Evolutionary conservation across 2,329 filamentous ascomycete genomes (phyloP), one percentile per base, ranked within the genome.

Genomic region (Apiospora hydei): DNA sequence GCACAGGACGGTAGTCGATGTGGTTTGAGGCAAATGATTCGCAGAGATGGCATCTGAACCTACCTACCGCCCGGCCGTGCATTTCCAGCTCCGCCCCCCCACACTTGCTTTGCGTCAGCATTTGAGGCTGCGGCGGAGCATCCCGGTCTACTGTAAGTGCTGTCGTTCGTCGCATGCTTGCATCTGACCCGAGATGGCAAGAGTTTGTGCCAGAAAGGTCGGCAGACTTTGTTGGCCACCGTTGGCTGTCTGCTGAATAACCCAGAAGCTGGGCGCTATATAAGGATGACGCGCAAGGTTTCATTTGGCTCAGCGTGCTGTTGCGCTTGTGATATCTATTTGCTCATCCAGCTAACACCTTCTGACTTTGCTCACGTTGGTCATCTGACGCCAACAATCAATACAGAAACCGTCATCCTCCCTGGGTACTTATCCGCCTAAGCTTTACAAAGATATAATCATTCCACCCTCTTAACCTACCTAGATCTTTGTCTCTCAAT

Each of bases 181-280:
- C 53, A 34, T 38, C 30, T 61, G 30, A n/a, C 30, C 16, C 30
- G 30, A 16, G 53, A 21, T 34, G 30, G 30, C 51, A 16, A 61
- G 38, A 26, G 5, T 21, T 38, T 18, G 30, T 38, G 53, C 30
- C 53, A 61, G 53, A 61, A 34, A 26, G 30, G 49, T 53, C 14
- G 51, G 26, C 51, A 30, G 51, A 8, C 24, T 18, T 16, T 5
- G 34, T 38, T 8, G 26, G 51, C 51, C 14, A 53, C 18, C 34
- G 34, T 38, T 61, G 53, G 26, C 14, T 61, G 53, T 64, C 34
- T 64, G 57, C 57, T 64, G 57, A 64, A 41, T 64, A 64, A 64
- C 57, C 57, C 34, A 18, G 34, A 24, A n/a, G 57, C 57, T 64
- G 57, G 57, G 57, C 57, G n/a, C n/a, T 64, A 64, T 64, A 64